Evolutionary conservation across 2,329 filamentous ascomycete genomes (phyloP), one percentile per base, ranked within the genome.

Genomic region (Pseudogymnoascus pannorum): DNA sequence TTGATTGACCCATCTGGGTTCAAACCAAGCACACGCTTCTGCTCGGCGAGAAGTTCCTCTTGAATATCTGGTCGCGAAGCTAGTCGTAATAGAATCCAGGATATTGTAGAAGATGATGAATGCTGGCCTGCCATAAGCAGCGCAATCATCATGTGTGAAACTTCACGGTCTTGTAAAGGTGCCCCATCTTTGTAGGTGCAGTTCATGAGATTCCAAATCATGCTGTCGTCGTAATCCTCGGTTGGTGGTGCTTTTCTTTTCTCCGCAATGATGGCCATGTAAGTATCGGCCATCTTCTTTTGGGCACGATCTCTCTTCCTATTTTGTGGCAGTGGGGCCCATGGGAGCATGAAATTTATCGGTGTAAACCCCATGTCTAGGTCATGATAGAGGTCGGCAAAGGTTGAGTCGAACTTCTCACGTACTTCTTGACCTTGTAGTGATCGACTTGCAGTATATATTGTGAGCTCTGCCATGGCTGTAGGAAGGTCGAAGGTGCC

Each of bases 61-160:
- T 88, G 80, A 64, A 95, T 84, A n/a, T 92, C 80, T 11, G 91
- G 90, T 69, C 88, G 82, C 63, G 87, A 83, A 22, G 91, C 91
- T 38, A 96, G 84, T 66, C 87, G 88, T 40, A 95, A 81, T 73
- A 94, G 81, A 69, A 95, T 92, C 90, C 91, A 95, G 38, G 90
- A 84, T 69, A 85, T 87, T 38, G 89, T 92, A 16, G 90, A 91
- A 3, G 91, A 91, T 2, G 90, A 93, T 2, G 89, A 92, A 78
- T 96, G 91, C 73, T 96, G 91, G 61, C 91, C 91, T 63, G 90
- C 91, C 91, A 96, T 95, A 64, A 96, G 84, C 18, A 96, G 82
- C 4, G 91, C 91, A 74, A 96, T 96, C 89, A 96, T 93, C 84
- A 95, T 93, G 76, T 94, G 88, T 20, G 91, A 91, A 62, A 95